Evolutionary conservation across 495 filamentous ascomycete genomes (phyloP).

Genomic region (Tirmania nivea): DNA sequence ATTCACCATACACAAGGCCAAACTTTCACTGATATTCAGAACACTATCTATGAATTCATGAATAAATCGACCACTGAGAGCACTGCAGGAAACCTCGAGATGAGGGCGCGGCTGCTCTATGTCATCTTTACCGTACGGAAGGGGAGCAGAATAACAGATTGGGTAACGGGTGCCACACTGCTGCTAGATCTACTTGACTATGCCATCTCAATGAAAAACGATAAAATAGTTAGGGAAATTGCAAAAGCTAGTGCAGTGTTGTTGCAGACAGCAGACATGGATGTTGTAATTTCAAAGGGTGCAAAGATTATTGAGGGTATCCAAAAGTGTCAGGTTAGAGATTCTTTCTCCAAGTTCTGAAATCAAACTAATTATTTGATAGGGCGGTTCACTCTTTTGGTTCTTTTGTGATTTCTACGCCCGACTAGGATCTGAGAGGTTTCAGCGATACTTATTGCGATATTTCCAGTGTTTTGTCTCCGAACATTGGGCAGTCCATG

Average conservation of each 20-base stretch:
- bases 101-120: slow-evolving; percentile 43
- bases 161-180: slow-evolving; percentile 40
- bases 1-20: slow-evolving; percentile 62
- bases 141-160: slow-evolving; percentile 49
- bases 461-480: slow-evolving; percentile 35
- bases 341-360: background rate
- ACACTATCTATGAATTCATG: slow-evolving; percentile 32
- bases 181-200: slow-evolving; percentile 33
- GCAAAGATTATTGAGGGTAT: slow-evolving; percentile 8
- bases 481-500: slow-evolving; percentile 42
- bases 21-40: slow-evolving; percentile 40
- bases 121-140: slow-evolving; percentile 50
- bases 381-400: slow-evolving; percentile 33
- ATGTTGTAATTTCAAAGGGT: slow-evolving; percentile 41
- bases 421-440: slow-evolving; percentile 49
- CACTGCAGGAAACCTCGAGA: slow-evolving; percentile 12
- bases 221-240: slow-evolving; percentile 32
- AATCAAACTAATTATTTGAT: background rate
- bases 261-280: slow-evolving; percentile 56
- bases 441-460: slow-evolving; percentile 51
- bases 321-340: slow-evolving; percentile 1
- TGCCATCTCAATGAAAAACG: slow-evolving; percentile 21
- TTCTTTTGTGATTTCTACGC: slow-evolving; percentile 63
- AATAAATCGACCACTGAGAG: slow-evolving; percentile 20
- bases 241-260: slow-evolving; percentile 42